phyloP scores from a whole-genome alignment of 148 eudicot genomes.

The Nepenthes mirabilis region DNA sequence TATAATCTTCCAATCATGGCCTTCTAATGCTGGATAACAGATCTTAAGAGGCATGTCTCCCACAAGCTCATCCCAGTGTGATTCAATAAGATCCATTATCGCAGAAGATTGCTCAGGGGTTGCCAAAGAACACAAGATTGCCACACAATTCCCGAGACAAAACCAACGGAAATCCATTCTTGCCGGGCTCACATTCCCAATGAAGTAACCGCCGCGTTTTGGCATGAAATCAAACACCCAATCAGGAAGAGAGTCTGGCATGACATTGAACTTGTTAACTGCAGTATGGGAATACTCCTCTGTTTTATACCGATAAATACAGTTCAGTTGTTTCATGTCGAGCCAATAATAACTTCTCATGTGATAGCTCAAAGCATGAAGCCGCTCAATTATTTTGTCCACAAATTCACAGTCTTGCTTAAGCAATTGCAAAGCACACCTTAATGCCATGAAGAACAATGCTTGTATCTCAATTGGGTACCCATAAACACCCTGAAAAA shows the following conservation, averaged over 20 bases:
- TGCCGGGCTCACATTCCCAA: conserved; percentile 85
- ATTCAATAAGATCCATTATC: conserved; percentile 80
- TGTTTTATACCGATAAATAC: conserved; percentile 42
- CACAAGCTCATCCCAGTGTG: conserved; percentile 71
- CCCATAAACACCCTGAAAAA: conserved; percentile 32
- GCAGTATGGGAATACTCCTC: conserved; percentile 60
- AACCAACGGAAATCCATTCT: conserved; percentile 82
- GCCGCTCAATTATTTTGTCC: conserved; percentile 33
- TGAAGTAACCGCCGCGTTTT: conserved; percentile 59
- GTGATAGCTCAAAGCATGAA: conserved; percentile 49
- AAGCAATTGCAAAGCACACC: conserved; percentile 36
- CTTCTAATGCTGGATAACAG: conserved; percentile 70
- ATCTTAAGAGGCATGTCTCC: conserved; percentile 94
- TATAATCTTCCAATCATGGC: conserved; percentile 75
- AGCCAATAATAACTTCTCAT: conserved; percentile 54
- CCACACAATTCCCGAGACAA: conserved; percentile 75
- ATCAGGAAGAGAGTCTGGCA: conserved; percentile 53
- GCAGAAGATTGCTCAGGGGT: conserved; percentile 81
- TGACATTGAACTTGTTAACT: conserved; percentile 70
- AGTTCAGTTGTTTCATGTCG: conserved; percentile 45
- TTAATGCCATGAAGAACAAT: conserved; percentile 43
- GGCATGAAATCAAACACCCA: conserved; percentile 96
- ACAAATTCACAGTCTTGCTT: conserved; percentile 43
- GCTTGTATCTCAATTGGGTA: conserved; percentile 44
- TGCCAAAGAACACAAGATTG: conserved; percentile 69